phyloP scores from a whole-genome alignment of 139 green algal genomes.

The Tetraselmis striata region DNA sequence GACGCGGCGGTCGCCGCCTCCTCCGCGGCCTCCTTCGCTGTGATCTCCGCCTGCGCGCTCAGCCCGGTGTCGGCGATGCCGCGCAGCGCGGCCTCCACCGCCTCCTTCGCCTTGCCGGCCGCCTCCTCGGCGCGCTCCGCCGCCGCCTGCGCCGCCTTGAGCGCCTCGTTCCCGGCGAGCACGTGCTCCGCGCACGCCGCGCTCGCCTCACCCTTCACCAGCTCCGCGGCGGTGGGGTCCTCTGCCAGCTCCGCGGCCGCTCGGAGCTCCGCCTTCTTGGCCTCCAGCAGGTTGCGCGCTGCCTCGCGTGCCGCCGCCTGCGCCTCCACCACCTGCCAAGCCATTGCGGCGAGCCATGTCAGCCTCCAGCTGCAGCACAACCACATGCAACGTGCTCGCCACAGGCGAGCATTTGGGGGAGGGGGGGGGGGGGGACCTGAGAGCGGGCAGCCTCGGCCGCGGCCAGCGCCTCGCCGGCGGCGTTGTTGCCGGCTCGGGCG shows the following conservation, averaged over 20 bases:
- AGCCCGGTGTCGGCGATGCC: background rate
- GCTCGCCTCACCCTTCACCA: conserved; percentile 44
- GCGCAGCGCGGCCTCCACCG: background rate
- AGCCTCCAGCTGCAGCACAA: conserved; percentile 4
- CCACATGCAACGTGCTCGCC: background rate
- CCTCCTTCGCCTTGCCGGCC: conserved; percentile 36
- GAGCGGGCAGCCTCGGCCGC: conserved; percentile 23
- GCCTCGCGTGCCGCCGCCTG: conserved; percentile 44
- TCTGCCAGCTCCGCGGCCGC: conserved; percentile 43
- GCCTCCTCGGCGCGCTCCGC: conserved; percentile 35
- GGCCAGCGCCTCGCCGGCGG: conserved; percentile 33
- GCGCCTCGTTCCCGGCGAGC: conserved; percentile 37
- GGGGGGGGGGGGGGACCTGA: background rate
- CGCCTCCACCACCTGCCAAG: conserved; percentile 14
- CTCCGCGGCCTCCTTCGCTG: conserved; percentile 13
- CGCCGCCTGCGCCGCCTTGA: conserved; percentile 41
- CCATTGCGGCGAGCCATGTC: conserved; percentile 34
- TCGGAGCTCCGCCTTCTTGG: conserved; percentile 62
- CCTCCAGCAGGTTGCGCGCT: conserved; percentile 53
- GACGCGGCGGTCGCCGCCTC: conserved; percentile 33
- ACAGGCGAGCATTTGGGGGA: background rate
- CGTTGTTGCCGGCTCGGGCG: background rate
- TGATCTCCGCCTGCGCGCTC: background rate
- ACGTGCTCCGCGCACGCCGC: conserved; percentile 3
- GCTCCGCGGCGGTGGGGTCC: conserved; percentile 31